Evolutionary conservation across 352 stramenopile species (phyloP).

Genomic region (Globisporangium perplexum): DNA sequence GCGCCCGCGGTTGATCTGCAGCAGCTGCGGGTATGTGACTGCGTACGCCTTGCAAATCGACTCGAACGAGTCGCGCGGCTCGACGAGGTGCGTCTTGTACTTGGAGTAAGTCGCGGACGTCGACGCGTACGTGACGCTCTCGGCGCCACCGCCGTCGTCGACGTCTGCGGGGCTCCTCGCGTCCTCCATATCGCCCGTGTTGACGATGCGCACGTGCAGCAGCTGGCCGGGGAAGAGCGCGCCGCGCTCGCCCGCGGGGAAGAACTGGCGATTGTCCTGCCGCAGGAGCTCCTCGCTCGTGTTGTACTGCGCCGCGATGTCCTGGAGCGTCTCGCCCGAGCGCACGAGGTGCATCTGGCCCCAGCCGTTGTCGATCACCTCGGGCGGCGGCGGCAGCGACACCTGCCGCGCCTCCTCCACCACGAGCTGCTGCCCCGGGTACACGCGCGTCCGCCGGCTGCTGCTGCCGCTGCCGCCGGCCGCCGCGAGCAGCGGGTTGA

Average conservation of each 20-base stretch:
- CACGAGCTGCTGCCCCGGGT: conserved; percentile 66
- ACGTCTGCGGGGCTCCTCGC: background rate
- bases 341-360: conserved; percentile 81
- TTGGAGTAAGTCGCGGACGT: conserved; percentile 47
- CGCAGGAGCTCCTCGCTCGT: conserved; percentile 74
- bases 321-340: conserved; percentile 55
- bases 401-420: conserved; percentile 64
- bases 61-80: conserved; percentile 57
- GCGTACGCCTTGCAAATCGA: conserved; percentile 59
- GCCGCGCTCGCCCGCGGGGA: conserved; percentile 69
- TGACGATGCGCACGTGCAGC: conserved; percentile 73
- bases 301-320: conserved; percentile 74
- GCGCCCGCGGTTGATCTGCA: conserved; percentile 74
- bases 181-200: conserved; percentile 64
- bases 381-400: conserved; percentile 65
- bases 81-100: conserved; percentile 65
- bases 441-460: conserved; percentile 41
- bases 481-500: conserved; percentile 58
- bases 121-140: conserved; percentile 18
- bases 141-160: background rate
- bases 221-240: conserved; percentile 60
- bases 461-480: conserved; percentile 30
- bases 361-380: conserved; percentile 81
- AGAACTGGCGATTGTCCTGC: conserved; percentile 76
- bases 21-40: conserved; percentile 59